Percentiles rank a stretch among this genome's conserved stretches.
Evolutionary conservation across 2,329 filamentous ascomycete genomes (phyloP).

Genomic region (Aciculosporium take): DNA sequence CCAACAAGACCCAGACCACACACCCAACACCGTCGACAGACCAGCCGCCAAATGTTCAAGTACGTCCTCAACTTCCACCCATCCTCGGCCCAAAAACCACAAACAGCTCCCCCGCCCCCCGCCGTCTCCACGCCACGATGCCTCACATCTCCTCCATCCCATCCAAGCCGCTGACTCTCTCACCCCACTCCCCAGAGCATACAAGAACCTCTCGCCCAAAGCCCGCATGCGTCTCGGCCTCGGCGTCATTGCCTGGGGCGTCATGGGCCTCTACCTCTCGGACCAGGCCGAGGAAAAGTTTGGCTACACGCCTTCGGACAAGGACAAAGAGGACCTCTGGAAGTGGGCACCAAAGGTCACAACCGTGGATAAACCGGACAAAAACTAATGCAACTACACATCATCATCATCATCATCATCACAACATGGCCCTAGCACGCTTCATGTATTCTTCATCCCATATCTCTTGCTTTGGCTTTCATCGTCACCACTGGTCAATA

Average conservation of each 20-base stretch:
- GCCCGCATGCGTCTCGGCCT: conserved; percentile 59
- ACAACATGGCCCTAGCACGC: too few species aligned
- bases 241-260: conserved; percentile 64
- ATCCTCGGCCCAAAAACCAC: too few species aligned
- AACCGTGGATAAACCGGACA: conserved; percentile 32
- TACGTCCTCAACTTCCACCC: too few species aligned
- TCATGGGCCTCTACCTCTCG: conserved; percentile 56
- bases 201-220: conserved; percentile 55
- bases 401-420: not conserved
- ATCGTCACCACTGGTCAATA: conserved; percentile 1
- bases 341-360: conserved; percentile 47
- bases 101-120: too few species aligned
- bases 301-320: conserved; percentile 56
- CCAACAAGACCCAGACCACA: too few species aligned
- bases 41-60: too few species aligned
- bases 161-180: too few species aligned
- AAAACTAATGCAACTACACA: not conserved
- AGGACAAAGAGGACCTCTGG: conserved; percentile 56
- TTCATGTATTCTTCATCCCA: too few species aligned
- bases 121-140: too few species aligned
- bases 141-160: too few species aligned
- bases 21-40: too few species aligned
- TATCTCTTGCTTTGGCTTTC: not conserved
- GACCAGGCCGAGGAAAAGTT: conserved; percentile 61
- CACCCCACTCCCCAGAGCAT: conserved; percentile 34